Evolutionary conservation across 192 early-diverging fungal species (phyloP), one percentile per base, ranked within the genome.

Genomic region (Lunasporangiospora selenospora): DNA sequence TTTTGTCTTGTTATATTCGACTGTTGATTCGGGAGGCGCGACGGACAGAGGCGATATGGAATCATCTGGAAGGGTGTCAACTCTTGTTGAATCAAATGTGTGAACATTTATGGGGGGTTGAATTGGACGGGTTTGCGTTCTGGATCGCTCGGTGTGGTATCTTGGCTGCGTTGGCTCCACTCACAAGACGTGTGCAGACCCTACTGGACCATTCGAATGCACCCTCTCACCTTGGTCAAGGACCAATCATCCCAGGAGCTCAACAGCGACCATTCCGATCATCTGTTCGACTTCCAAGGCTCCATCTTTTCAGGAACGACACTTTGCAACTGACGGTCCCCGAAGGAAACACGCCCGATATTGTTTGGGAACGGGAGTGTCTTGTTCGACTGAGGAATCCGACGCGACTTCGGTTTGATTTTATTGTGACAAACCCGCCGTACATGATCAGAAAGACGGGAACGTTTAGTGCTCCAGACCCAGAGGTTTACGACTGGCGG

Each of bases 381-480:
- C 63, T 86, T 23, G 15, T 42, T 12, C 37, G 40, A 47, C 50
- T 86, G 8, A 62, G 85, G 5, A 66, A 82, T 33, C 70, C 82
- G 0, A 40, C 42, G 8, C 21, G 34, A n/a, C 63, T 84, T 15
- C 78, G 70, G 37, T 83, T 86, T 43, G 75, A 82, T 40, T 86
- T 75, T 48, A 80, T 86, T 38, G 85, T 84, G 15, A 86, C 85
- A 30, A 86, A 86, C 50, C 85, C 85, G 13, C 85, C 85, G 6
- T 86, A 86, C 47, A 82, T 85, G 80, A 85, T 83, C 18, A 63
- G 84, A 42, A 83, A 83, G 40, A 85, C 81, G 0, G 84, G 84
- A 3, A 83, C 81, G 23, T 78, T 83, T 18, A 69, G 80, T 3
- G 69, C 75, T 6, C 81, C 84, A 2, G 84, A 85, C 30, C 58